These are phyloP conservation scores for Neofusicoccum sp. DNA, from an alignment of 2,329 filamentous ascomycete genomes.

Conservation along the genomic window DNA sequence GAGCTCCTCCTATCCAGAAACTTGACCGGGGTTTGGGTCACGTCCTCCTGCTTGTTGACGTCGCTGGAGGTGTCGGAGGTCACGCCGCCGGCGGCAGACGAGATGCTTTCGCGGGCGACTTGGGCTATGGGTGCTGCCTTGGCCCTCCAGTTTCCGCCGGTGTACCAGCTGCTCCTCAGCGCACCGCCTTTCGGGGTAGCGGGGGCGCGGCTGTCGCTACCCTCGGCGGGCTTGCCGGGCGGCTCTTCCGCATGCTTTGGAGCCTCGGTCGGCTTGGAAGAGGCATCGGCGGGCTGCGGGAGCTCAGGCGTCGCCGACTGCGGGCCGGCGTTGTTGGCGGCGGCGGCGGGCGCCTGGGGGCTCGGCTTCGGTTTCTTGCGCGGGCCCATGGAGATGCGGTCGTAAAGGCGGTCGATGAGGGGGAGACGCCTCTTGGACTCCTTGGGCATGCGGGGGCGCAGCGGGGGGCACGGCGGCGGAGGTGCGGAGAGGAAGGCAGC, in stretches of 20 bases:
- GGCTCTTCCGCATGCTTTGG: not conserved
- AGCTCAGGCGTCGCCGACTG: not conserved
- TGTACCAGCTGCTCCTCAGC: constrained; percentile 45
- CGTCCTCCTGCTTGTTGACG: constrained; percentile 30
- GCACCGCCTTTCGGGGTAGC: constrained; percentile 24
- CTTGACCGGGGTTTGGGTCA: constrained; percentile 35
- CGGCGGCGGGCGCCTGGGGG: constrained; percentile 33
- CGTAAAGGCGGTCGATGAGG: constrained; percentile 23
- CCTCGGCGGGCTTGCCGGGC: not conserved
- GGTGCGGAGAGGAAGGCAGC: constrained; percentile 16
- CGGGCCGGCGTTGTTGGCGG: constrained; percentile 18
- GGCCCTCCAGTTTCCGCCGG: constrained; percentile 47
- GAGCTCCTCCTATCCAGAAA: constrained; percentile 47
- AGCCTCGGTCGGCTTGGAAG: not conserved
- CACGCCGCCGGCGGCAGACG: constrained; percentile 46
- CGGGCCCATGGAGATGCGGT: constrained; percentile 38
- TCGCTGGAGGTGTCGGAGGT: constrained; percentile 43
- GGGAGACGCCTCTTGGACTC: constrained; percentile 22
- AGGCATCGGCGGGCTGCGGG: not conserved
- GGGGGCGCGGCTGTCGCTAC: constrained; percentile 23
- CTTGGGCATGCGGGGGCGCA: constrained; percentile 12
- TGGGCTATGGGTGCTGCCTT: constrained; percentile 52
- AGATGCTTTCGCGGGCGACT: constrained; percentile 50
- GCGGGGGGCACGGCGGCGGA: constrained; percentile 20
- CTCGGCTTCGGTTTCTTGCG: constrained; percentile 48